Percentiles rank a stretch among this genome's conserved stretches.
These are phyloP conservation scores for Globomyces sp. DNA, from an alignment of 371 early-diverging fungal species.

Conservation along the genomic window DNA sequence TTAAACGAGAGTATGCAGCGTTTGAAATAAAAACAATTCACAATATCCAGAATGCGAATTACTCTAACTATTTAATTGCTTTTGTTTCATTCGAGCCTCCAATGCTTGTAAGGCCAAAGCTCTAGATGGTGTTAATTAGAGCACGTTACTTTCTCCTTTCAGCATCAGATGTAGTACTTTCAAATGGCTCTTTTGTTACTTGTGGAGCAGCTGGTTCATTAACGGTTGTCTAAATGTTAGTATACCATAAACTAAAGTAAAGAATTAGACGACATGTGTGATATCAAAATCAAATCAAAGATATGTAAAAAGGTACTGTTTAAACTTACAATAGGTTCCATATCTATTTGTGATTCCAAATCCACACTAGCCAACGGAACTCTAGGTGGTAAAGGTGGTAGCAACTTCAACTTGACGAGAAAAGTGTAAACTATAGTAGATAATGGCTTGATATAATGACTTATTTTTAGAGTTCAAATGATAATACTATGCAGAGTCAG, in stretches of 20 bases:
- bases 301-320: too few relatives aligned
- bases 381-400: slow-evolving; percentile 33
- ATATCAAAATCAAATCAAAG: too few relatives aligned
- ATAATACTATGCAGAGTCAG: slow-evolving; percentile 59
- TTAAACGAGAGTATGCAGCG: too few relatives aligned
- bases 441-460: slow-evolving; percentile 40
- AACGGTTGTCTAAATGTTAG: too few relatives aligned
- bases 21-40: too few relatives aligned
- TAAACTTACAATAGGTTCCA: background rate
- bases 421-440: slow-evolving; percentile 41
- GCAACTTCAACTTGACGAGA: slow-evolving; percentile 28
- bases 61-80: background rate
- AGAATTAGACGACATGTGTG: too few relatives aligned
- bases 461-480: slow-evolving; percentile 2
- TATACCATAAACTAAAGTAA: too few relatives aligned
- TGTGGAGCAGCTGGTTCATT: background rate
- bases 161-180: slow-evolving; percentile 30
- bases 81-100: slow-evolving; percentile 18
- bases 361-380: slow-evolving; percentile 6
- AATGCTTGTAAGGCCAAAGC: slow-evolving; percentile 47
- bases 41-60: too few relatives aligned
- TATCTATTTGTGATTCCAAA: background rate
- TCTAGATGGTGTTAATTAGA: background rate
- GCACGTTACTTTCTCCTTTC: slow-evolving; percentile 35
- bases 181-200: slow-evolving; percentile 3